phyloP scores from a whole-genome alignment of 164 flowering plant species.

The Kingdonia uniflora region DNA sequence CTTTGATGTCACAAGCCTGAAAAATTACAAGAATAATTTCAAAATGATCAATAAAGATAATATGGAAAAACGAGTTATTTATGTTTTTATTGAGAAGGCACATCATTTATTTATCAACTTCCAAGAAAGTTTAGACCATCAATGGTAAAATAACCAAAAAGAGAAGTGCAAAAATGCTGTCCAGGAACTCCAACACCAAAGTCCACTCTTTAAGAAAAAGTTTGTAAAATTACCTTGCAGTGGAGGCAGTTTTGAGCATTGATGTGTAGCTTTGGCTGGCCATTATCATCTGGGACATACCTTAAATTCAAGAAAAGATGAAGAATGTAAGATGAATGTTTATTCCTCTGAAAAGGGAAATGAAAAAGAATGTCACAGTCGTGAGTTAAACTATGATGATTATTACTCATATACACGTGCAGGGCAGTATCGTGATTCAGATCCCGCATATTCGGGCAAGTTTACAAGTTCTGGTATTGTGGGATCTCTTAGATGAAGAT shows the following conservation, averaged over 20 bases:
- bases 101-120: too few relatives aligned
- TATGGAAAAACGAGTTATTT: too few relatives aligned
- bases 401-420: conserved; percentile 96
- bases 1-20: conserved; percentile 98
- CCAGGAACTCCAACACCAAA: too few relatives aligned
- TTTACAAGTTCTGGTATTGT: conserved; percentile 64
- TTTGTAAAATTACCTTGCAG: conserved; percentile 60
- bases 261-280: conserved; percentile 62
- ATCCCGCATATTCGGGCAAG: conserved; percentile 75
- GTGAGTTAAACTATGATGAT: conserved; percentile 5
- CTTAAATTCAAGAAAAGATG: conserved; percentile 20
- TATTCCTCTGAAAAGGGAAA: not conserved
- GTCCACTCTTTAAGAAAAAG: too few relatives aligned
- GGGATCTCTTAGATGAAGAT: conserved; percentile 72
- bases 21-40: not conserved
- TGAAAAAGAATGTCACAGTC: not conserved
- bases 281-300: conserved; percentile 59
- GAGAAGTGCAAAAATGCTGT: too few relatives aligned
- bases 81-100: too few relatives aligned
- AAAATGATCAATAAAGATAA: too few relatives aligned
- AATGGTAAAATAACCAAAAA: too few relatives aligned
- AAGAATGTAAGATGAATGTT: not conserved
- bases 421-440: conserved; percentile 92
- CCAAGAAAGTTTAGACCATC: too few relatives aligned
- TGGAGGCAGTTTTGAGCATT: conserved; percentile 97